A percentile compares a stretch with the other conserved stretches of the same genome.
These are phyloP conservation scores for Globisporangium cystogenes DNA, from an alignment of 352 stramenopile genomes.

Conservation along the genomic window DNA sequence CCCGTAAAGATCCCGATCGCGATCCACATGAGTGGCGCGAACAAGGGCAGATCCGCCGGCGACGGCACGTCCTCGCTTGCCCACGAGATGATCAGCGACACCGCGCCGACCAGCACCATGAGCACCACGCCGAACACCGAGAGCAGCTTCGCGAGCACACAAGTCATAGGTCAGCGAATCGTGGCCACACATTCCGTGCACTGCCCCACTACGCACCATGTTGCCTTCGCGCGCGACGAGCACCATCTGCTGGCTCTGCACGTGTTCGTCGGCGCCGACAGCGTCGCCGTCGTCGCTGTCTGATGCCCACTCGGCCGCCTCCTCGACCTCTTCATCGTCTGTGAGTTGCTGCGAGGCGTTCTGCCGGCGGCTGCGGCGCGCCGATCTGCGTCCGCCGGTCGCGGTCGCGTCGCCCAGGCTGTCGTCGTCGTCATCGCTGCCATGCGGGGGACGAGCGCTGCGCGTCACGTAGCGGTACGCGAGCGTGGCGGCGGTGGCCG, in stretches of 20 bases:
- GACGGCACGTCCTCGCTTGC: slow-evolving; percentile 37
- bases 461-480: slow-evolving; percentile 64
- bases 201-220: slow-evolving; percentile 24
- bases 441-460: slow-evolving; percentile 15
- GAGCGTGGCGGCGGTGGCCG: slow-evolving; percentile 46
- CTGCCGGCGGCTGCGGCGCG: neutral
- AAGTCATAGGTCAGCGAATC: neutral
- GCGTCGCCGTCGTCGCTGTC: slow-evolving; percentile 33
- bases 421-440: slow-evolving; percentile 20
- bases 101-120: slow-evolving; percentile 54
- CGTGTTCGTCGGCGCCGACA: slow-evolving; percentile 15
- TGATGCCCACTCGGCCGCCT: slow-evolving; percentile 33
- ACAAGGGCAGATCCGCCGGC: slow-evolving; percentile 61
- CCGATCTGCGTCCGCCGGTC: neutral
- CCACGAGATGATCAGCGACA: slow-evolving; percentile 57
- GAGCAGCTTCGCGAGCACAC: slow-evolving; percentile 50
- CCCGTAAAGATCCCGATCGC: slow-evolving; percentile 72
- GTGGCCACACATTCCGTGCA: neutral
- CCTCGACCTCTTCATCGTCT: slow-evolving; percentile 20
- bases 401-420: slow-evolving; percentile 15
- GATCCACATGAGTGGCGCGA: slow-evolving; percentile 76
- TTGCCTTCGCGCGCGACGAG: slow-evolving; percentile 38
- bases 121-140: slow-evolving; percentile 64
- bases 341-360: neutral
- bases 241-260: slow-evolving; percentile 32